These are phyloP conservation scores for Amylostereum chailletii DNA, from an alignment of 1,284 basidiomycete genomes.

Conservation along the genomic window DNA sequence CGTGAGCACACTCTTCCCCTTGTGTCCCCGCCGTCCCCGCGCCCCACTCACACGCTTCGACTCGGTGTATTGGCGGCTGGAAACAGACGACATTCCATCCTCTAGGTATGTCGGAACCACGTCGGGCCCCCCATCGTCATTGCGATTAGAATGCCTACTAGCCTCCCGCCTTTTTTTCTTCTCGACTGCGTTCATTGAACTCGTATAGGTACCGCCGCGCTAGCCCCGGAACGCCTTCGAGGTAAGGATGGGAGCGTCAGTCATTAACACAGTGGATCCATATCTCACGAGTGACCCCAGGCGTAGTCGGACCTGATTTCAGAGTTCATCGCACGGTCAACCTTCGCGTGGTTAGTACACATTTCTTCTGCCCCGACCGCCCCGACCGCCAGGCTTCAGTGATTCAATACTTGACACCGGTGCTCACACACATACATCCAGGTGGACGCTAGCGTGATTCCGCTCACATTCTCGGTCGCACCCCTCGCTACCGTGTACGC, in stretches of 20 bases:
- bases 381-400: neutral
- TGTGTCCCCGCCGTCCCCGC: no score
- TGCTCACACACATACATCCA: neutral
- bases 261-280: neutral
- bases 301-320: slow-evolving; percentile 44
- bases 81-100: slow-evolving; percentile 11
- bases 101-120: slow-evolving; percentile 3
- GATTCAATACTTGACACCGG: no score
- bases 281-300: slow-evolving; percentile 33
- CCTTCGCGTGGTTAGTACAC: slow-evolving; percentile 18
- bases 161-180: no score
- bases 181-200: neutral
- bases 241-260: slow-evolving; percentile 5
- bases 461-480: slow-evolving; percentile 12
- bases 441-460: slow-evolving; percentile 12
- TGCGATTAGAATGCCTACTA: no score
- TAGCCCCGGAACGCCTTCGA: slow-evolving; percentile 15
- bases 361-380: slow-evolving; percentile 9
- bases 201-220: slow-evolving; percentile 11
- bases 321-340: slow-evolving; percentile 43
- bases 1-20: slow-evolving; percentile 1
- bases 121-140: no score
- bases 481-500: slow-evolving; percentile 12
- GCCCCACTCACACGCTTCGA: no score
- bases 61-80: no score